These are phyloP conservation scores for Tagetes patula DNA, from an alignment of 129 eudicot genomes.

Conservation along the genomic window DNA sequence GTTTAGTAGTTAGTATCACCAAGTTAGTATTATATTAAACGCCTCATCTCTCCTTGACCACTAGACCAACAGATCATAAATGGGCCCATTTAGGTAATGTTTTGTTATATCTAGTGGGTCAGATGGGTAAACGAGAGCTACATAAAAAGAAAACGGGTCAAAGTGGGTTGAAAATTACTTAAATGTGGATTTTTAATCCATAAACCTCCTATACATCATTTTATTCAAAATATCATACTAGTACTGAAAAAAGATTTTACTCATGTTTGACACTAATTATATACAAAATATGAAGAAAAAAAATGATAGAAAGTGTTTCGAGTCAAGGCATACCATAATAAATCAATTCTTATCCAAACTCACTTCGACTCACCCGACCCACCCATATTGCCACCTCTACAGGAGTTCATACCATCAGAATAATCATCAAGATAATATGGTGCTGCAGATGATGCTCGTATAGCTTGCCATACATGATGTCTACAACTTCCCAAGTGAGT, in stretches of 20 bases:
- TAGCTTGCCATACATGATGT: constrained; percentile 90
- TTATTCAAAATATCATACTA: not conserved
- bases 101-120: not conserved
- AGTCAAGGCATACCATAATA: not conserved
- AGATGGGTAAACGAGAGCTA: not conserved
- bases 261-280: not conserved
- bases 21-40: too few species aligned
- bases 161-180: not conserved
- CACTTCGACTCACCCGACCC: not conserved
- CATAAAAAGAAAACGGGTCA: not conserved
- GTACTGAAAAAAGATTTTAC: not conserved
- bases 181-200: not conserved
- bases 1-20: too few species aligned
- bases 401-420: constrained; percentile 66
- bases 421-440: constrained; percentile 97
- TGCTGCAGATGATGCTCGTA: constrained; percentile 98
- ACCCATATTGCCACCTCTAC: not conserved
- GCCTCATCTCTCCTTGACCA: too few species aligned
- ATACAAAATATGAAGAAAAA: not conserved
- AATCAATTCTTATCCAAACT: not conserved
- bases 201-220: not conserved
- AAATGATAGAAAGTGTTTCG: not conserved
- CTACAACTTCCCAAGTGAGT: constrained; percentile 88
- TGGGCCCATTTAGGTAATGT: not conserved
- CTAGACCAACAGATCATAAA: not conserved